Evolutionary conservation across 768 basidiomycete genomes (phyloP).

Genomic region (Daedaleopsis sinensis): DNA sequence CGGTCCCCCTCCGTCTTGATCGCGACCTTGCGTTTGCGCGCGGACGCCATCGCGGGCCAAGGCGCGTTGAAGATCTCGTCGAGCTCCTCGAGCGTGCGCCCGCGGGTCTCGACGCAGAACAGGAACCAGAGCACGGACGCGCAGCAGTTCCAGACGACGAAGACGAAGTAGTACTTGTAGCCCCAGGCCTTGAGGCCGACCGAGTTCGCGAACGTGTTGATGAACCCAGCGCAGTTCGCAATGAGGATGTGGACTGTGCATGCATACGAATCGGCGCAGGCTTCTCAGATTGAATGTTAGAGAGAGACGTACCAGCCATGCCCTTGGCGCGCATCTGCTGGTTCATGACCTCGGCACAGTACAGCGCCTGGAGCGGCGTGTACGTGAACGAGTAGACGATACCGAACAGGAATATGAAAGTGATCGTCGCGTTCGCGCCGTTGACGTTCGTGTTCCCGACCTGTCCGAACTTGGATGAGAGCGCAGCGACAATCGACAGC

Average conservation of each 20-base stretch:
- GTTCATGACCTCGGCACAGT: slow-evolving; percentile 7
- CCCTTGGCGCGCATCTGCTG: slow-evolving; percentile 6
- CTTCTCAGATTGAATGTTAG: neutral
- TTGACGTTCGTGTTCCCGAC: neutral
- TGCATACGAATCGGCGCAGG: no score
- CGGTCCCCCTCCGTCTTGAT: neutral
- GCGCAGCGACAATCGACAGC: slow-evolving; percentile 6
- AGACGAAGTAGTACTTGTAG: slow-evolving; percentile 13
- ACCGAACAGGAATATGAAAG: slow-evolving; percentile 5
- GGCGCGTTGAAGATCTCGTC: slow-evolving; percentile 5
- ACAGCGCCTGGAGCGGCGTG: slow-evolving; percentile 7
- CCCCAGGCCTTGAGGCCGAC: slow-evolving; percentile 2
- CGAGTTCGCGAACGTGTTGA: slow-evolving; percentile 10
- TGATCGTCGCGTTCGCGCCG: slow-evolving; percentile 8
- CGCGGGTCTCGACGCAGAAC: slow-evolving; percentile 8
- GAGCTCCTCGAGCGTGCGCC: slow-evolving; percentile 10
- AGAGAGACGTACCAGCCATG: slow-evolving; percentile 6
- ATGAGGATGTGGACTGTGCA: neutral
- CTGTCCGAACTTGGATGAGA: neutral
- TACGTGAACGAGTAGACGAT: slow-evolving; percentile 1
- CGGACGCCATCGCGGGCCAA: slow-evolving; percentile 3
- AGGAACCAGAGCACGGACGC: slow-evolving; percentile 5
- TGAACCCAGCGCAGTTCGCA: slow-evolving; percentile 4
- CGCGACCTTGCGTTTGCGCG: neutral
- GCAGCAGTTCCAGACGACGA: slow-evolving; percentile 8